Conservation (phyloP, 257 asterid genomes). For the Nicotiana tabacum region DNA sequence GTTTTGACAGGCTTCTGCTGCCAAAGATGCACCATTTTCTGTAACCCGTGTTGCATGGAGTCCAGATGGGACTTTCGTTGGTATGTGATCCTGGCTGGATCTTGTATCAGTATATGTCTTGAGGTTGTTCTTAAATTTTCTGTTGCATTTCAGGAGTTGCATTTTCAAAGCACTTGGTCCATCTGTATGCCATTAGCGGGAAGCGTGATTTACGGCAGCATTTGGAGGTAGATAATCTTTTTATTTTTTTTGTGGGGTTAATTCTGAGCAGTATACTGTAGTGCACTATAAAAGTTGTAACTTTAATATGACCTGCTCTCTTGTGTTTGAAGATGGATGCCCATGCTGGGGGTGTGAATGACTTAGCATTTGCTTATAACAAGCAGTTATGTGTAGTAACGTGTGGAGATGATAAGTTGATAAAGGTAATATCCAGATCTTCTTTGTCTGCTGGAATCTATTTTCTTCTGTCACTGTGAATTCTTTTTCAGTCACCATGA, state of each 20-base stretch:
- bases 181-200: conserved; percentile 74
- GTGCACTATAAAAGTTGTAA: not conserved
- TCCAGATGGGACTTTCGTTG: conserved; percentile 84
- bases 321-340: conserved; percentile 76
- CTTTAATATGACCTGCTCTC: conserved; percentile 11
- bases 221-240: conserved; percentile 53
- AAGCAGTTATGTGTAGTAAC: conserved; percentile 85
- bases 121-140: conserved; percentile 14
- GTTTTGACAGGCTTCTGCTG: conserved; percentile 71
- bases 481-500: not conserved
- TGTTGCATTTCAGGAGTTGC: conserved; percentile 76
- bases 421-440: conserved; percentile 45
- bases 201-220: conserved; percentile 83
- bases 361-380: conserved; percentile 89
- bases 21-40: conserved; percentile 83
- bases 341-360: conserved; percentile 87
- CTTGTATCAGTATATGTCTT: conserved; percentile 8
- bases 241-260: not conserved
- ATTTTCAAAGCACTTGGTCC: conserved; percentile 86
- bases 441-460: not conserved
- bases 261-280: too few relatives aligned
- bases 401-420: conserved; percentile 95
- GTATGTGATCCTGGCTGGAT: conserved; percentile 31
- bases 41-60: conserved; percentile 93
- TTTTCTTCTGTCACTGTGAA: too few relatives aligned